A percentile compares a stretch with the other conserved stretches of the same genome.
phyloP scores from a whole-genome alignment of 495 filamentous ascomycete species.

The Cercophora scortea region DNA sequence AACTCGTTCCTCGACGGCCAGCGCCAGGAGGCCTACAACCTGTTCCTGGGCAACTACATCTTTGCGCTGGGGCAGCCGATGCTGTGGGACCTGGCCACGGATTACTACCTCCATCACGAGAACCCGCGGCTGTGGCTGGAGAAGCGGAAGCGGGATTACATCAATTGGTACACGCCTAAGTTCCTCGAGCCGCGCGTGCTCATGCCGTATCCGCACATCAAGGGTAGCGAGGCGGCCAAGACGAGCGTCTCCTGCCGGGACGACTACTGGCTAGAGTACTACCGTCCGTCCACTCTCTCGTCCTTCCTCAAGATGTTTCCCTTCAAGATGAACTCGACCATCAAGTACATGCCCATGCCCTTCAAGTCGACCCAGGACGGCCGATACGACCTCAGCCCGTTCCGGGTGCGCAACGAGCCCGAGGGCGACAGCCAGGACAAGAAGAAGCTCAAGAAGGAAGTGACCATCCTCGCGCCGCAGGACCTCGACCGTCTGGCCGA shows the following conservation, averaged over 20 bases:
- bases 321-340: constrained; percentile 80
- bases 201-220: constrained; percentile 38
- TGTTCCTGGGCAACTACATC: constrained; percentile 95
- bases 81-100: constrained; percentile 93
- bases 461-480: constrained; percentile 51
- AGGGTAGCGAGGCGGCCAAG: constrained; percentile 23
- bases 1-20: constrained; percentile 97
- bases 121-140: constrained; percentile 67
- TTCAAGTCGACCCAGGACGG: constrained; percentile 61
- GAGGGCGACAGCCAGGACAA: constrained; percentile 38
- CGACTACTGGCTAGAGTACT: constrained; percentile 98
- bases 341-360: constrained; percentile 72
- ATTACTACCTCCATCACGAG: constrained; percentile 93
- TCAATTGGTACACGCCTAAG: constrained; percentile 79
- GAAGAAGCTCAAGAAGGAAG: constrained; percentile 49
- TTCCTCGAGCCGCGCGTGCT: constrained; percentile 56
- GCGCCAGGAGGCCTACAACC: constrained; percentile 94
- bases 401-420: constrained; percentile 55
- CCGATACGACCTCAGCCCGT: constrained; percentile 74
- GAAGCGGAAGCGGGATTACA: constrained; percentile 57
- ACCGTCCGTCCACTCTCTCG: constrained; percentile 76
- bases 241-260: constrained; percentile 67
- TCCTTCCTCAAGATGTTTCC: constrained; percentile 84
- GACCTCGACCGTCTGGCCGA: constrained; percentile 27
- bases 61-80: constrained; percentile 86